Conservation (phyloP, 2,329 filamentous ascomycete genomes). For the Venturia effusa region DNA sequence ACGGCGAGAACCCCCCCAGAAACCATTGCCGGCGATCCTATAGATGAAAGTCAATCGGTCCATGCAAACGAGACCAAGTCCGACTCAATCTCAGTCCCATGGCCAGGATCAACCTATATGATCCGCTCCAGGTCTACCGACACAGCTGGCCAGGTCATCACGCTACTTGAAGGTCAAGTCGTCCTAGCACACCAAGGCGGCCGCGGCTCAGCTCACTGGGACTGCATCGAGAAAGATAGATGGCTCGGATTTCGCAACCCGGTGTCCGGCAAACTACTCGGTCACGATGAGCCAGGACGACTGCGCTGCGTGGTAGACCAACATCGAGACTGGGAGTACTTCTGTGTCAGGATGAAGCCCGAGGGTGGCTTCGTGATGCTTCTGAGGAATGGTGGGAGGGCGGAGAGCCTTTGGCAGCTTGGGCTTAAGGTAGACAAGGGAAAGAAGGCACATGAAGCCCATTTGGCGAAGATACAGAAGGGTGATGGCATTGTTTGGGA, state of each 20-base stretch:
- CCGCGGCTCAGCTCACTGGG: slow-evolving; percentile 24
- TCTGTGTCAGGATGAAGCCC: slow-evolving; percentile 20
- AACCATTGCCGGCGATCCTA: slow-evolving; percentile 5
- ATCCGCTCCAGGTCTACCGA: slow-evolving; percentile 19
- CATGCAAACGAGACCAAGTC: not conserved
- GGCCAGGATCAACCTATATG: slow-evolving; percentile 22
- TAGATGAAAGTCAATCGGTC: slow-evolving; percentile 1
- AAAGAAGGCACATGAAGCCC: slow-evolving; percentile 7
- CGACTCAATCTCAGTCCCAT: slow-evolving; percentile 13
- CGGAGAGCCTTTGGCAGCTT: slow-evolving; percentile 22
- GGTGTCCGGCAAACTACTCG: slow-evolving; percentile 24
- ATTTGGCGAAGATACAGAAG: slow-evolving; percentile 12
- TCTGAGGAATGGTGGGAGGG: slow-evolving; percentile 16
- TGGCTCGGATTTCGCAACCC: slow-evolving; percentile 30
- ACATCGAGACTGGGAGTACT: slow-evolving; percentile 22
- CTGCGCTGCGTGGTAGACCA: slow-evolving; percentile 14
- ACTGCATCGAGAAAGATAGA: slow-evolving; percentile 26
- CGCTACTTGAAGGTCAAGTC: slow-evolving; percentile 22
- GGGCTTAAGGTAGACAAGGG: slow-evolving; percentile 10
- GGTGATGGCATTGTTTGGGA: slow-evolving; percentile 13
- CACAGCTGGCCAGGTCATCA: slow-evolving; percentile 19
- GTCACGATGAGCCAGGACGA: slow-evolving; percentile 18
- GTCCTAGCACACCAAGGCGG: slow-evolving; percentile 19
- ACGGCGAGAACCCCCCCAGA: slow-evolving; percentile 11
- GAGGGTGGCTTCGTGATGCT: slow-evolving; percentile 26